A percentile compares a stretch with the other conserved stretches of the same genome.
These are phyloP conservation scores for Marasmius sp. DNA, from an alignment of 1,284 basidiomycete genomes.

Conservation along the genomic window DNA sequence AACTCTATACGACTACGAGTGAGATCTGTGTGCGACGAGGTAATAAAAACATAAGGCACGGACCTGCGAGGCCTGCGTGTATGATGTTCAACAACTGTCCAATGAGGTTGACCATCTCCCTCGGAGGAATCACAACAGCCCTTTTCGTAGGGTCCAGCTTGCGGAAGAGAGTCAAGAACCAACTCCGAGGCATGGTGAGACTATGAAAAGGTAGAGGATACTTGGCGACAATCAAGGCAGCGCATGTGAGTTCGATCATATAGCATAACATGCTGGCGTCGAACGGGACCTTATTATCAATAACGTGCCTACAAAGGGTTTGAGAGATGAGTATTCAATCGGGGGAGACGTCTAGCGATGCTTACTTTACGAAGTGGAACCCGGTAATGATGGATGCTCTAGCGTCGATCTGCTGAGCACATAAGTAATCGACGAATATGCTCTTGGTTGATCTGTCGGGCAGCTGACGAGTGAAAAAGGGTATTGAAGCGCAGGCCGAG, in stretches of 20 bases:
- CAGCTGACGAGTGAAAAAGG: not conserved
- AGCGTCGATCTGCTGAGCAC: not conserved
- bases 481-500: not conserved
- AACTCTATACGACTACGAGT: not conserved
- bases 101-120: slow-evolving; percentile 1
- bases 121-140: not conserved
- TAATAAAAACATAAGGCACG: not conserved
- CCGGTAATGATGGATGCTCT: not conserved
- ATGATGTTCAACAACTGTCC: not conserved
- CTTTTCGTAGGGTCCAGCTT: not conserved
- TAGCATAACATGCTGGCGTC: slow-evolving; percentile 1
- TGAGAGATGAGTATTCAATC: not conserved
- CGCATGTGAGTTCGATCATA: not conserved
- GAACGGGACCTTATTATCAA: not conserved
- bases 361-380: not conserved
- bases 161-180: not conserved
- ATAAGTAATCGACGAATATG: not conserved
- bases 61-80: not conserved
- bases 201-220: not conserved
- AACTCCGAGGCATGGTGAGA: slow-evolving; percentile 1
- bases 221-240: not conserved
- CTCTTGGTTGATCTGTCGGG: not conserved
- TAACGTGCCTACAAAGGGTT: not conserved
- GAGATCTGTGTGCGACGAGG: not conserved
- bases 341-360: not conserved